Evolutionary conservation across 495 filamentous ascomycete genomes (phyloP).

Genomic region (Podospora tetraspora): DNA sequence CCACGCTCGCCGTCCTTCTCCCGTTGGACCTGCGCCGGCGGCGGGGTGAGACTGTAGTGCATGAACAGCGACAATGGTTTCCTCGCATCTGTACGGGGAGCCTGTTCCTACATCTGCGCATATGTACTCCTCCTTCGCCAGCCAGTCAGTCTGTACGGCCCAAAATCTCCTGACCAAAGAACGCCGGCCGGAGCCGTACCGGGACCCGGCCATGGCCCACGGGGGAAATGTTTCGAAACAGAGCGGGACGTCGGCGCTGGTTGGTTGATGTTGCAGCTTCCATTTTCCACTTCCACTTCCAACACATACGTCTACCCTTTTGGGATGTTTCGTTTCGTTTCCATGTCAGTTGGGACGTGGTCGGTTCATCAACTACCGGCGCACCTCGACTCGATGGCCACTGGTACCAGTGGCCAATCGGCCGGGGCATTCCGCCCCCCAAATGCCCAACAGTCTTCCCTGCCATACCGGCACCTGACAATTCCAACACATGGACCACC

Average conservation of each 20-base stretch:
- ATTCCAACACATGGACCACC: too few species aligned
- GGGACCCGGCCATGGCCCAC: neutral
- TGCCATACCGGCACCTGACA: too few species aligned
- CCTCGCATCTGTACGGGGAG: neutral
- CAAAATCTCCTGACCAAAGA: neutral
- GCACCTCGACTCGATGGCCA: too few species aligned
- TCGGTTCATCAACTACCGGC: neutral
- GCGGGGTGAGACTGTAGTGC: too few species aligned
- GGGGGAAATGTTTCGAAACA: constrained; percentile 1
- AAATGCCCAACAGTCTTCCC: too few species aligned
- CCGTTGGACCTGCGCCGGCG: neutral
- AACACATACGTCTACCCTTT: neutral
- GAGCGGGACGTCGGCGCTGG: neutral
- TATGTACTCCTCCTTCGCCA: neutral
- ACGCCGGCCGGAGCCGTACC: neutral
- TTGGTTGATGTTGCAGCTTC: neutral
- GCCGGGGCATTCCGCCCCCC: too few species aligned
- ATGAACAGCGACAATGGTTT: neutral
- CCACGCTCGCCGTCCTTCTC: neutral
- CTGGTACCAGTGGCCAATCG: too few species aligned
- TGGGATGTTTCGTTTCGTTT: neutral
- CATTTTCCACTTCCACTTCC: neutral
- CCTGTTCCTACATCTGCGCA: neutral
- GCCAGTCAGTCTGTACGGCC: neutral
- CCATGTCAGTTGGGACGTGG: too few species aligned